Percentiles rank a stretch among this genome's conserved stretches.
Conservation (phyloP, 306 rosid genomes). For the Casuarina glauca region DNA sequence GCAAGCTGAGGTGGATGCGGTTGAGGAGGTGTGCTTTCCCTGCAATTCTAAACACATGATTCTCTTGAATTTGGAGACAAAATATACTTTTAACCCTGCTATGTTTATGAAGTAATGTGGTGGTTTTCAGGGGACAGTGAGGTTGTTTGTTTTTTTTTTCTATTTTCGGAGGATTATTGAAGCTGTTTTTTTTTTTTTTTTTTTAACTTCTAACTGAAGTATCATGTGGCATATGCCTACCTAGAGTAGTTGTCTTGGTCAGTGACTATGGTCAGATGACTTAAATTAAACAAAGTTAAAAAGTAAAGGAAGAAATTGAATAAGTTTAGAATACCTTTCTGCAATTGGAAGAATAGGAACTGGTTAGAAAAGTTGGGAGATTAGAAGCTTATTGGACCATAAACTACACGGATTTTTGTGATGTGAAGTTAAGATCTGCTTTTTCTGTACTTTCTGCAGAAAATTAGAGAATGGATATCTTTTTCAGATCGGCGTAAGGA, state of each 20-base stretch:
- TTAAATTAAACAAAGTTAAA: neutral
- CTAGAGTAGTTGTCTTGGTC: neutral
- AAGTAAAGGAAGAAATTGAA: neutral
- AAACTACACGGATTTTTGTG: neutral
- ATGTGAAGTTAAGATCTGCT: neutral
- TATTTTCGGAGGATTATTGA: too few species aligned
- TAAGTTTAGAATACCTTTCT: neutral
- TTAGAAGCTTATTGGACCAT: neutral
- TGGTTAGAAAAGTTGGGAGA: neutral
- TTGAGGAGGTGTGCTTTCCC: conserved; percentile 68
- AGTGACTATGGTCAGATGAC: too few species aligned
- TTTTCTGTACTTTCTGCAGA: conserved; percentile 50
- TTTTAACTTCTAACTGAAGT: neutral
- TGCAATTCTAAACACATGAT: conserved; percentile 1
- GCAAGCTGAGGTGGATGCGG: conserved; percentile 93
- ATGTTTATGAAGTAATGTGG: too few species aligned
- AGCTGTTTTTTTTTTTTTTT: too few species aligned
- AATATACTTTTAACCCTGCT: too few species aligned
- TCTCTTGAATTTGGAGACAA: neutral
- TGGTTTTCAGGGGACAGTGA: too few species aligned
- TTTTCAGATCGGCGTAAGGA: conserved; percentile 95
- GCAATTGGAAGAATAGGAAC: neutral
- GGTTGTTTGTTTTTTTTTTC: too few species aligned
- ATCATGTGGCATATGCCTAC: neutral
- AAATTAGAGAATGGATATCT: conserved; percentile 83